Base-by-base conservation (phyloP, 257 asterid genomes). In the Scutellaria baicalensis region DNA sequence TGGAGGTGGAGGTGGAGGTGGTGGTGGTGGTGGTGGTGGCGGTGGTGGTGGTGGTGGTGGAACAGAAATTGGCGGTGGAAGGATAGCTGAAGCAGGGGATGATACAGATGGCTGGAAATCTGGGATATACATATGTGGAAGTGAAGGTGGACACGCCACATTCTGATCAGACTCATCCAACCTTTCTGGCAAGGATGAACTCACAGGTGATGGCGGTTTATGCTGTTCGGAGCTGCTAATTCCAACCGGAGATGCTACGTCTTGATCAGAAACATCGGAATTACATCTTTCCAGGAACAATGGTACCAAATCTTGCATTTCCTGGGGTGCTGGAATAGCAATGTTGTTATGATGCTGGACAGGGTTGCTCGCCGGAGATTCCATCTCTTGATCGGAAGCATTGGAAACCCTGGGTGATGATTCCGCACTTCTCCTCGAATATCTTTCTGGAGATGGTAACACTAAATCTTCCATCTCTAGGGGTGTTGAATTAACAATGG, bases 131-230 rank as follows among this genome's bases (percentile, higher is more conserved):
- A 40, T 5, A 27, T 0, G 33, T 27, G 62, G 61, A 31, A 23
- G 63, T 0, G 84, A 82, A 1, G 75, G 73, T 2, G 78, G 77
- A 64, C 82, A 61, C 13, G 78, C 79, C 58, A 67, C 40, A 58
- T 62, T 71, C 40, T 52, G 75, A 64, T 70, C 71, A 40, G 75
- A 83, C 1, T 17, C 84, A 56, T 65, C 56, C n/a, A 77, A 68
- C 70, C 84, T 77, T 48, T 79, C 92, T 11, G 84, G 88, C 1
- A 86, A 85, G 1, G 84, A 72, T 17, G 84, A 79, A 67, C 81
- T 72, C 11, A 79, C 78, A 2, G 84, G 86, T 8, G 86, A 75
- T 20, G 88, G 81, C 13, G 80, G 44, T 21, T 72, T 33, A 18
- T 50, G 66, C 14, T 10, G 17, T 54, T 6, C 36, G 8, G 70